Evolutionary conservation across 2,329 filamentous ascomycete genomes (phyloP).

Genomic region (Sporothrix sp.): DNA sequence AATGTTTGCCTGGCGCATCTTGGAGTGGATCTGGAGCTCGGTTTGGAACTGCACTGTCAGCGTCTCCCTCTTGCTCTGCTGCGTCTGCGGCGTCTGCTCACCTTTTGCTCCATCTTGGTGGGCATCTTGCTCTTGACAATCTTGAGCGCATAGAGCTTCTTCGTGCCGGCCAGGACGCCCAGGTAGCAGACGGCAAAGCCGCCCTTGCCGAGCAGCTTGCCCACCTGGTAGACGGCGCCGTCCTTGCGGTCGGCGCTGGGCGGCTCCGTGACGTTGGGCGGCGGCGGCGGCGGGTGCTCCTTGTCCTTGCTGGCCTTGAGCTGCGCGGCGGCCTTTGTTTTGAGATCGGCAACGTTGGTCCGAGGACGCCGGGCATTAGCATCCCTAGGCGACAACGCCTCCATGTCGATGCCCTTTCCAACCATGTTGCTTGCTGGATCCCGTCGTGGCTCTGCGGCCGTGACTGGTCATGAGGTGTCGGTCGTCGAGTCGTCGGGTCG

Average conservation of each 20-base stretch:
- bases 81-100: constrained; percentile 24
- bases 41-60: constrained; percentile 48
- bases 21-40: constrained; percentile 95
- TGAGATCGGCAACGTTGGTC: constrained; percentile 36
- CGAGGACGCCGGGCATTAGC: constrained; percentile 49
- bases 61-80: not conserved
- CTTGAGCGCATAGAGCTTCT: constrained; percentile 64
- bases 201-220: constrained; percentile 66
- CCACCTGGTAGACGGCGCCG: constrained; percentile 64
- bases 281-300: constrained; percentile 57
- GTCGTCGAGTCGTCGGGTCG: not conserved
- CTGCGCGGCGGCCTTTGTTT: constrained; percentile 42
- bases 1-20: constrained; percentile 91
- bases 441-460: not conserved
- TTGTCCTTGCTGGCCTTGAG: constrained; percentile 52
- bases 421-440: constrained; percentile 27
- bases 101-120: constrained; percentile 76
- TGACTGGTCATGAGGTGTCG: constrained; percentile 3
- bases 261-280: constrained; percentile 48
- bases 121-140: constrained; percentile 79
- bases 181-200: constrained; percentile 77
- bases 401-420: constrained; percentile 46
- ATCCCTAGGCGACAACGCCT: constrained; percentile 56
- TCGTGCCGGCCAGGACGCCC: constrained; percentile 55
- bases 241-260: constrained; percentile 58